phyloP scores from a whole-genome alignment of 129 eudicot genomes.

The Flaveria sonorensis region DNA sequence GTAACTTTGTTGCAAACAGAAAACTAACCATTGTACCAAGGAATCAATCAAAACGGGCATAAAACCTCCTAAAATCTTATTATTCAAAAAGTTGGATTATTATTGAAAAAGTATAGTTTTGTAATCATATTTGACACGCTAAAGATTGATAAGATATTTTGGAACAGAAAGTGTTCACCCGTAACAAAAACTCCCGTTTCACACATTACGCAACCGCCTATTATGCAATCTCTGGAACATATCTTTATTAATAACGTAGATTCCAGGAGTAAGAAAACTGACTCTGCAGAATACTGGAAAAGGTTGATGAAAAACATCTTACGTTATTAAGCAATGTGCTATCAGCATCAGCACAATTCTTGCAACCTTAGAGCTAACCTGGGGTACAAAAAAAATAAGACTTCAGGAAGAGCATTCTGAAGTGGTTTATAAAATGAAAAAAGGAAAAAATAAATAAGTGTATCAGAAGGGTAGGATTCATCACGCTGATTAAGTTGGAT shows the following conservation, averaged over 20 bases:
- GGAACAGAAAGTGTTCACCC: not conserved
- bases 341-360: conserved; percentile 89
- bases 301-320: conserved; percentile 76
- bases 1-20: not conserved
- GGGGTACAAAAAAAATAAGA: conserved; percentile 28
- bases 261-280: conserved; percentile 30
- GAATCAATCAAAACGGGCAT: not conserved
- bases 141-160: not conserved
- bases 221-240: not conserved
- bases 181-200: not conserved
- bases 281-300: conserved; percentile 87
- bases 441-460: not conserved
- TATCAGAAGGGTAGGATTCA: conserved; percentile 18
- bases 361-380: conserved; percentile 75
- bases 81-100: not conserved
- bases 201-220: not conserved
- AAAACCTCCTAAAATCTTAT: not conserved
- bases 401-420: conserved; percentile 16
- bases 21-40: not conserved
- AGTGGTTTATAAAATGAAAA: not conserved
- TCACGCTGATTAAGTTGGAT: conserved; percentile 80
- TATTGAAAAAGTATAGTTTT: not conserved
- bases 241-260: not conserved
- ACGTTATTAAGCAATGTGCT: conserved; percentile 51
- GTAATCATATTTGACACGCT: not conserved